phyloP scores from a whole-genome alignment of 2,329 filamentous ascomycete genomes.

The Exophiala bonariae region DNA sequence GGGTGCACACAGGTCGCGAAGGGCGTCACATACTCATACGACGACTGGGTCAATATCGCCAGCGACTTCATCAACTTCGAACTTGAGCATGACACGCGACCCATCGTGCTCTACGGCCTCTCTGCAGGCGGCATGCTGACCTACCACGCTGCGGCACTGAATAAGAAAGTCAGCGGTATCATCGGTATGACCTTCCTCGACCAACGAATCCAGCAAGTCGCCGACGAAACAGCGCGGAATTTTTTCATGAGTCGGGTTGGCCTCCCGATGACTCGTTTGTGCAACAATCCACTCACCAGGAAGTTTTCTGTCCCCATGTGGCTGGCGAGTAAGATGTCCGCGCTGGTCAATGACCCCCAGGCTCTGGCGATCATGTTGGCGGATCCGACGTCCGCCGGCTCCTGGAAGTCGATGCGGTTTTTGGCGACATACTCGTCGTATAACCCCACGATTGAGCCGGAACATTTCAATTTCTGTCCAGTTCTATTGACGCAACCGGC shows the following conservation, averaged over 20 bases:
- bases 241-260: slow-evolving; percentile 1
- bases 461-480: slow-evolving; percentile 3
- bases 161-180: slow-evolving; percentile 3
- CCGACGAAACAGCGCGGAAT: slow-evolving; percentile 1
- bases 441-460: neutral
- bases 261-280: neutral
- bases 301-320: neutral
- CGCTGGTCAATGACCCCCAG: slow-evolving; percentile 2
- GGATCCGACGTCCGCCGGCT: slow-evolving; percentile 1
- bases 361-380: slow-evolving; percentile 2
- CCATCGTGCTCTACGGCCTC: slow-evolving; percentile 1
- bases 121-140: slow-evolving; percentile 2
- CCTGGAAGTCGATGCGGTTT: neutral
- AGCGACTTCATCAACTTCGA: slow-evolving; percentile 3
- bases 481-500: slow-evolving; percentile 6
- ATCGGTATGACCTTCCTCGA: slow-evolving; percentile 3
- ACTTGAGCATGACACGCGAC: slow-evolving; percentile 1
- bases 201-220: slow-evolving; percentile 4
- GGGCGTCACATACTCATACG: slow-evolving; percentile 1
- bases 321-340: slow-evolving; percentile 3
- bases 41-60: slow-evolving; percentile 1
- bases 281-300: slow-evolving; percentile 2
- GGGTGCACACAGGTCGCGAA: slow-evolving; percentile 1
- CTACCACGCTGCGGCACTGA: neutral
- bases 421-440: neutral